A percentile compares a stretch with the other conserved stretches of the same genome.
Conservation (phyloP, 148 eudicot species). For the Beta vulgaris region DNA sequence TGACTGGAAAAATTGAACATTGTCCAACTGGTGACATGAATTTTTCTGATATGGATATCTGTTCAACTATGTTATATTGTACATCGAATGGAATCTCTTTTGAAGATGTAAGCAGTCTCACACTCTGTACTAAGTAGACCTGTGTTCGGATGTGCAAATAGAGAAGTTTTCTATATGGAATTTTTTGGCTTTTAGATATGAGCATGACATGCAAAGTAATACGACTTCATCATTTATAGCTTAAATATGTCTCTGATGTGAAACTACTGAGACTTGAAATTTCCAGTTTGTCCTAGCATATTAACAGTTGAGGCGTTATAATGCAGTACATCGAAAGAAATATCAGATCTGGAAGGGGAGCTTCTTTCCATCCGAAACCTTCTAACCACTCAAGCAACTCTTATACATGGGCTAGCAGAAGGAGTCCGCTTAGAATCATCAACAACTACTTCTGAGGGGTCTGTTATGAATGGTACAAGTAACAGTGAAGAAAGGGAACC, state of each 20-base stretch:
- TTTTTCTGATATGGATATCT: not conserved
- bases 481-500: constrained; percentile 51
- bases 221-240: not conserved
- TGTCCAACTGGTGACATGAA: not conserved
- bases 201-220: not conserved
- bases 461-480: constrained; percentile 36
- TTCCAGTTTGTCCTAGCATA: not conserved
- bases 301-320: not conserved
- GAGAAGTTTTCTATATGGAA: not conserved
- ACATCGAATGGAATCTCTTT: not conserved
- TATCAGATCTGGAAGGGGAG: constrained; percentile 97
- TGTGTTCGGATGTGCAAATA: not conserved
- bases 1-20: not conserved
- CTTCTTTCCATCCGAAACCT: constrained; percentile 92
- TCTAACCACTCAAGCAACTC: constrained; percentile 87
- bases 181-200: not conserved
- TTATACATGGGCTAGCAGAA: constrained; percentile 90
- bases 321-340: constrained; percentile 91
- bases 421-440: constrained; percentile 78
- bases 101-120: not conserved
- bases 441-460: constrained; percentile 43
- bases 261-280: not conserved
- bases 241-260: not conserved
- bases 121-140: not conserved
- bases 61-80: not conserved